phyloP scores from a whole-genome alignment of 2,329 filamentous ascomycete species.

The Magnaporthiopsis poae region DNA sequence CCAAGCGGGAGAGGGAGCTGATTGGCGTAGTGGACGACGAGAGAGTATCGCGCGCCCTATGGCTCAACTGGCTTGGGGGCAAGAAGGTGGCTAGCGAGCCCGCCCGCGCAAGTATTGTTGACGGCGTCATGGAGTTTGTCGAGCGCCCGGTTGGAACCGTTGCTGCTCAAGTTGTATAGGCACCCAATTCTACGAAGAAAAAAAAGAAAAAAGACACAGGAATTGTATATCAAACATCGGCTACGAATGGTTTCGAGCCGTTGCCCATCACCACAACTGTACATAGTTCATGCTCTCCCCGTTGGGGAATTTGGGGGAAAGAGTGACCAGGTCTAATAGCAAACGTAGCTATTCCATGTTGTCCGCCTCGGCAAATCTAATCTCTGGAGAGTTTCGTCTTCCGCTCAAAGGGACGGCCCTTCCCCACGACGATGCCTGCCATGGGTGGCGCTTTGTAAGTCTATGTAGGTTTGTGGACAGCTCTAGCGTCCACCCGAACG shows the following conservation, averaged over 20 bases:
- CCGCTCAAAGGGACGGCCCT: neutral
- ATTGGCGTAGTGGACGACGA: slow-evolving; percentile 70
- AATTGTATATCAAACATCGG: neutral
- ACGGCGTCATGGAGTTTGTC: slow-evolving; percentile 80
- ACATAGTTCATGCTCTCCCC: neutral
- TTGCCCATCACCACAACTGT: neutral
- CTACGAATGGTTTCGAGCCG: neutral
- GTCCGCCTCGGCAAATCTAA: neutral
- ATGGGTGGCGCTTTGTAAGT: neutral
- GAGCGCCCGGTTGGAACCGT: slow-evolving; percentile 81
- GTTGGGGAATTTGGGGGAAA: neutral
- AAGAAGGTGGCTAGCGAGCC: slow-evolving; percentile 77
- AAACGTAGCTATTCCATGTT: neutral
- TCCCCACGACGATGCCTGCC: neutral
- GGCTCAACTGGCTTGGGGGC: slow-evolving; percentile 83
- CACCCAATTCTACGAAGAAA: neutral
- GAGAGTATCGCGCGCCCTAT: slow-evolving; percentile 68
- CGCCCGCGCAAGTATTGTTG: slow-evolving; percentile 70
- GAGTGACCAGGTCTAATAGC: neutral
- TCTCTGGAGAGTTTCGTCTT: neutral
- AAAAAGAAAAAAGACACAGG: neutral
- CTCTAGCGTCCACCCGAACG: neutral
- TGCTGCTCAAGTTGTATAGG: slow-evolving; percentile 58
- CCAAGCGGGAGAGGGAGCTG: slow-evolving; percentile 34
- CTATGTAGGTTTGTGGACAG: neutral